Evolutionary conservation across 768 basidiomycete species (phyloP).

Genomic region (Mycena floridula): DNA sequence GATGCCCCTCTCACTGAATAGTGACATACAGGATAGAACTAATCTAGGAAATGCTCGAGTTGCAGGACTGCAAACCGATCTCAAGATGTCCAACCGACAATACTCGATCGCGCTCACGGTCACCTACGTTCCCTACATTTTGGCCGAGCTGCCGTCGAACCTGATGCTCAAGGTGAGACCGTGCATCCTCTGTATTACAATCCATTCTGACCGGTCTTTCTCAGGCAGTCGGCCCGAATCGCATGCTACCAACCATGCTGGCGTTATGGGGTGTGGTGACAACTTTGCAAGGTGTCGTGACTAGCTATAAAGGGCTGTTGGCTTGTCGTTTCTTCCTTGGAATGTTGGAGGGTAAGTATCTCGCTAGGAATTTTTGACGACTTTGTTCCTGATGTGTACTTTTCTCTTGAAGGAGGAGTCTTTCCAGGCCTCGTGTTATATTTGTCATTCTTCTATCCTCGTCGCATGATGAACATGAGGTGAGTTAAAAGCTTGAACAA

Average conservation of each 20-base stretch:
- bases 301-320: slow-evolving; percentile 35
- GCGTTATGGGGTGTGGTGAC: slow-evolving; percentile 63
- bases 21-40: slow-evolving; percentile 36
- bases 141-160: slow-evolving; percentile 57
- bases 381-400: too few relatives aligned
- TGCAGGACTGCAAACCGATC: slow-evolving; percentile 50
- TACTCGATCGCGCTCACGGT: slow-evolving; percentile 47
- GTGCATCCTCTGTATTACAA: not conserved
- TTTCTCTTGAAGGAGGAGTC: slow-evolving; percentile 45
- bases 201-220: slow-evolving; percentile 3
- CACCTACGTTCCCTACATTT: slow-evolving; percentile 49
- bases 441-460: slow-evolving; percentile 32
- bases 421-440: slow-evolving; percentile 38
- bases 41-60: slow-evolving; percentile 58
- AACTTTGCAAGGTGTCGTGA: slow-evolving; percentile 55
- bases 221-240: slow-evolving; percentile 46
- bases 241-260: slow-evolving; percentile 55
- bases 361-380: not conserved
- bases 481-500: too few relatives aligned
- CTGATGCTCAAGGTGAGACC: slow-evolving; percentile 43
- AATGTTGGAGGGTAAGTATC: slow-evolving; percentile 38
- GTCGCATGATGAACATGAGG: slow-evolving; percentile 40
- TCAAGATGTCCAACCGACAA: slow-evolving; percentile 42
- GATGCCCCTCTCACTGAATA: not conserved
- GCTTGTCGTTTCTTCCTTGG: slow-evolving; percentile 48